These are phyloP conservation scores for Fonsecaea multimorphosa DNA, from an alignment of 2,329 filamentous ascomycete species.

Conservation along the genomic window DNA sequence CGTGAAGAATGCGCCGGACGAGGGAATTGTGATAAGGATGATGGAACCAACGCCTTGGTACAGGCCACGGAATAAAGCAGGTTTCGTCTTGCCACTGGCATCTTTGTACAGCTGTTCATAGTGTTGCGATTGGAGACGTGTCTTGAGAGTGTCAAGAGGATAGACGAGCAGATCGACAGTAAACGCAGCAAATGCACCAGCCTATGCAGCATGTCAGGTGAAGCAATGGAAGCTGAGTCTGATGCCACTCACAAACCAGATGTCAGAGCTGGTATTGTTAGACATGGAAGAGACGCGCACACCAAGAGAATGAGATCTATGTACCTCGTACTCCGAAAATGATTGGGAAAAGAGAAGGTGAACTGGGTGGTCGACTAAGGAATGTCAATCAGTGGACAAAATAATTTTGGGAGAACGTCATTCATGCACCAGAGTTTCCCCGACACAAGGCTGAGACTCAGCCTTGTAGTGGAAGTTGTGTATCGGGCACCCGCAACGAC, in stretches of 20 bases:
- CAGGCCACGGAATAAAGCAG: slow-evolving; percentile 70
- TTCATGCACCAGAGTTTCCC: not conserved
- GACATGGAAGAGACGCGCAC: slow-evolving; percentile 47
- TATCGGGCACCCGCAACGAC: not conserved
- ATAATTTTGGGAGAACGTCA: slow-evolving; percentile 10
- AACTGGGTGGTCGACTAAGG: not conserved
- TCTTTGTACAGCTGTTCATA: slow-evolving; percentile 69
- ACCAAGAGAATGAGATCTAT: slow-evolving; percentile 11
- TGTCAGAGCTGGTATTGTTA: slow-evolving; percentile 60
- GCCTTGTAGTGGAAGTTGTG: not conserved
- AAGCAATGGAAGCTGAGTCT: not conserved
- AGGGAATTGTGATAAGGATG: slow-evolving; percentile 85
- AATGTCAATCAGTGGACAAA: slow-evolving; percentile 9
- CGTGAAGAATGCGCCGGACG: slow-evolving; percentile 86
- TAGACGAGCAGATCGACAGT: slow-evolving; percentile 85
- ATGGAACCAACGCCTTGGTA: slow-evolving; percentile 90
- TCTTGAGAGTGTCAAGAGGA: slow-evolving; percentile 89
- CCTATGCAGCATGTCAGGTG: slow-evolving; percentile 55
- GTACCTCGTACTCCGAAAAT: slow-evolving; percentile 12
- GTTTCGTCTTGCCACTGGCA: slow-evolving; percentile 46
- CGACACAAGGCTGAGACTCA: slow-evolving; percentile 19
- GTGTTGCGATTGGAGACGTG: slow-evolving; percentile 78
- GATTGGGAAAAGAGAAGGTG: slow-evolving; percentile 6
- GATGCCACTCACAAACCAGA: slow-evolving; percentile 59
- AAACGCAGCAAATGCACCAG: slow-evolving; percentile 83